Evolutionary conservation across 1,284 basidiomycete species (phyloP).

Genomic region (Trichosporon sp.): DNA sequence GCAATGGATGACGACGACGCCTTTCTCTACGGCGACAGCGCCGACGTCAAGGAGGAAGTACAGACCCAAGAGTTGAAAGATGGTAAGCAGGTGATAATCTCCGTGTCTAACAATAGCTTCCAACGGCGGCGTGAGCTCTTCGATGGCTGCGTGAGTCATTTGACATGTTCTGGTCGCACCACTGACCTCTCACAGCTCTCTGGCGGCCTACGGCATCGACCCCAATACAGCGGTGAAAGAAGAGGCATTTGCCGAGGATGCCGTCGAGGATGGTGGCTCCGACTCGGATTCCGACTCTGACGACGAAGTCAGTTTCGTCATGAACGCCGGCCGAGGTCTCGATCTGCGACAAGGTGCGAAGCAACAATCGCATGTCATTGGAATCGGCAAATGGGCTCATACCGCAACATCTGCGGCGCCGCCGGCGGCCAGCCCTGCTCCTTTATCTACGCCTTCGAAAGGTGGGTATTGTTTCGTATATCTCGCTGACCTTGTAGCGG

Average conservation of each 20-base stretch:
- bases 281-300: slow-evolving; percentile 53
- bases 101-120: neutral
- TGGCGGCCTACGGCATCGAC: slow-evolving; percentile 54
- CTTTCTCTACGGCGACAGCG: slow-evolving; percentile 53
- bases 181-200: slow-evolving; percentile 36
- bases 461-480: slow-evolving; percentile 28
- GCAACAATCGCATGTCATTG: slow-evolving; percentile 47
- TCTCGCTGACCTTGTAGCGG: slow-evolving; percentile 30
- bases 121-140: slow-evolving; percentile 32
- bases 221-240: slow-evolving; percentile 40
- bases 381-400: slow-evolving; percentile 55
- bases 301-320: slow-evolving; percentile 56
- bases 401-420: slow-evolving; percentile 43
- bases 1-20: slow-evolving; percentile 53
- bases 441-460: slow-evolving; percentile 30
- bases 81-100: neutral
- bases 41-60: slow-evolving; percentile 12
- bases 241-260: slow-evolving; percentile 46
- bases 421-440: slow-evolving; percentile 34
- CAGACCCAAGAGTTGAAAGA: slow-evolving; percentile 4
- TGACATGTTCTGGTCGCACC: too few relatives aligned
- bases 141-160: slow-evolving; percentile 43
- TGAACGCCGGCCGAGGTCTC: slow-evolving; percentile 43
- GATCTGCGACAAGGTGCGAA: slow-evolving; percentile 24
- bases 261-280: slow-evolving; percentile 46